Evolutionary conservation across 441 rosid genomes (phyloP).

Genomic region (Rhodomyrtus psidioides): DNA sequence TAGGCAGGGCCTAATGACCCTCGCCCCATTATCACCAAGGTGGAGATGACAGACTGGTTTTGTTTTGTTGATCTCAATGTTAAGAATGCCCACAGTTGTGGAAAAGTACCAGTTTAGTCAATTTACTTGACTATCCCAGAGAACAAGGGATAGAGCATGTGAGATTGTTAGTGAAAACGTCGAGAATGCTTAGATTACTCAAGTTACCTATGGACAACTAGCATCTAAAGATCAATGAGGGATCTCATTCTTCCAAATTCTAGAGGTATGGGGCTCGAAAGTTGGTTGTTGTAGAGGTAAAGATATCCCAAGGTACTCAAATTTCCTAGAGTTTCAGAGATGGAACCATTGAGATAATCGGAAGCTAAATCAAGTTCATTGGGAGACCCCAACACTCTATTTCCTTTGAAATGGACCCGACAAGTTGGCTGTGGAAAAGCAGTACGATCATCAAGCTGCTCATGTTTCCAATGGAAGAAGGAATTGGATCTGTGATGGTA

Average conservation of each 20-base stretch:
- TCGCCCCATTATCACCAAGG: no score
- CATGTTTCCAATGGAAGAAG: conserved; percentile 13
- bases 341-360: not conserved
- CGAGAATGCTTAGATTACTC: not conserved
- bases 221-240: not conserved
- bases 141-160: no score
- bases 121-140: no score
- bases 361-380: not conserved
- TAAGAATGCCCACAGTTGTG: no score
- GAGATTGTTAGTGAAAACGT: no score
- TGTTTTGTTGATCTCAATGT: no score
- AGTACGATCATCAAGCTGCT: not conserved
- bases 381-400: not conserved
- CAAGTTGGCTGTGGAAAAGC: conserved; percentile 10
- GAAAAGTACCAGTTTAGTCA: no score
- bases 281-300: not conserved
- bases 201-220: not conserved
- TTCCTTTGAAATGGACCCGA: conserved; percentile 20
- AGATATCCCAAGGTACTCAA: not conserved
- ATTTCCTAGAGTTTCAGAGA: not conserved
- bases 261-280: not conserved
- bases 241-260: not conserved
- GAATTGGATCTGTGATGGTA: conserved; percentile 12
- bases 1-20: no score
- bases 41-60: no score